A percentile compares a stretch with the other conserved stretches of the same genome.
These are phyloP conservation scores for Erodium maritimum DNA, from an alignment of 345 rosid species.

Conservation along the genomic window DNA sequence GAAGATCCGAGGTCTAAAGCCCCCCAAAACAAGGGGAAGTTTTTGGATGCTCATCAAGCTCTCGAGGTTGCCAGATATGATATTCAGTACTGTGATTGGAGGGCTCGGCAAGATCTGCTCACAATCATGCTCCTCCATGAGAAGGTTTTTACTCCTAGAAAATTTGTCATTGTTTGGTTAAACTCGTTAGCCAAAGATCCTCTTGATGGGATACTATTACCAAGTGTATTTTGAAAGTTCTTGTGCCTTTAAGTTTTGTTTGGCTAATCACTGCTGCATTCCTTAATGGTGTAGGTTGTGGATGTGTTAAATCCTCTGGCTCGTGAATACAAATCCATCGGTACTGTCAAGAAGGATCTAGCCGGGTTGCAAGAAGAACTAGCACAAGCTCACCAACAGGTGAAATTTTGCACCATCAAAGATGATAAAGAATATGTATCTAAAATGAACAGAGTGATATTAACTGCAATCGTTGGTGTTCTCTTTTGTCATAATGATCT, in stretches of 20 bases:
- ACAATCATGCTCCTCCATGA: constrained; percentile 90
- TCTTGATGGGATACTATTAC: too few relatives aligned
- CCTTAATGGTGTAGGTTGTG: constrained; percentile 45
- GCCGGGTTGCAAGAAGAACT: constrained; percentile 82
- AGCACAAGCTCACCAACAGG: constrained; percentile 83
- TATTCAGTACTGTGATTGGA: constrained; percentile 90
- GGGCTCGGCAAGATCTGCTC: constrained; percentile 93
- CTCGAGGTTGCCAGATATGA: constrained; percentile 86
- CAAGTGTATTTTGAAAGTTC: too few relatives aligned
- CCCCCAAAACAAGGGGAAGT: constrained; percentile 74
- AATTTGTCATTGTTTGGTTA: neutral
- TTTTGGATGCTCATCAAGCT: constrained; percentile 80
- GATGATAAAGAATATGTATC: neutral
- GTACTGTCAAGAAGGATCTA: constrained; percentile 80
- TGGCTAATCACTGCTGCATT: neutral
- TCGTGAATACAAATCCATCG: constrained; percentile 90
- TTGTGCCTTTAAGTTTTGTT: too few relatives aligned
- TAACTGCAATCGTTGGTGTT: too few relatives aligned
- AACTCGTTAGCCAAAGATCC: too few relatives aligned
- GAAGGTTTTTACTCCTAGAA: constrained; percentile 38
- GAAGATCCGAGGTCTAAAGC: constrained; percentile 92
- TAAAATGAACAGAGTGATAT: neutral
- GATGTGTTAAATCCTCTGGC: constrained; percentile 95
- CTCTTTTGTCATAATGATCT: too few relatives aligned
- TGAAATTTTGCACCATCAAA: constrained; percentile 9